Evolutionary conservation across 2,329 filamentous ascomycete genomes (phyloP).

Genomic region (Arthrobotrys entomopaga): DNA sequence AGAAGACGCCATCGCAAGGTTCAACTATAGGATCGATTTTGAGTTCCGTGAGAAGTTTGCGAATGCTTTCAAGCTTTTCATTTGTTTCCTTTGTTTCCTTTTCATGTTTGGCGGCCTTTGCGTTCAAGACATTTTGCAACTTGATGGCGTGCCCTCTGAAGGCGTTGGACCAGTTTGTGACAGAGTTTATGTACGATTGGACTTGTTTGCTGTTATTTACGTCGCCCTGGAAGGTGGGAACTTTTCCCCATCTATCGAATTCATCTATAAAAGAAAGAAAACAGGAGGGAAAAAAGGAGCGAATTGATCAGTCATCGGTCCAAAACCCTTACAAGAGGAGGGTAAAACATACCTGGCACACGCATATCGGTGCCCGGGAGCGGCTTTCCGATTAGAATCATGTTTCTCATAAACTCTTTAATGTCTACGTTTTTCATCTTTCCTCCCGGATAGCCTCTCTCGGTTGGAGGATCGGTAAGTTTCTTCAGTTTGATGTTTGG

Average conservation of each 20-base stretch:
- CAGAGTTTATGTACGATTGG: background rate
- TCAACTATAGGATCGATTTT: background rate
- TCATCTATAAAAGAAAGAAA: background rate
- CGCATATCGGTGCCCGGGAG: background rate
- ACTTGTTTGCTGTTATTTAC: background rate
- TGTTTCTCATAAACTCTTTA: slow-evolving; percentile 17
- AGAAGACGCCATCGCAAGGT: background rate
- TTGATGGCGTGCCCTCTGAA: background rate
- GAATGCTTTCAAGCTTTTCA: background rate
- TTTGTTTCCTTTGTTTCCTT: background rate
- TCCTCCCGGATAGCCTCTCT: background rate
- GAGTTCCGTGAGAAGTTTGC: background rate
- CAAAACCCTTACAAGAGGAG: background rate
- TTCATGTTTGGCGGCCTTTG: background rate
- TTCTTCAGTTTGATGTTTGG: slow-evolving; percentile 2
- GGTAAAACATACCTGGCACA: slow-evolving; percentile 17
- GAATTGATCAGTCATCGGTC: too few relatives aligned
- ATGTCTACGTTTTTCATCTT: slow-evolving; percentile 8
- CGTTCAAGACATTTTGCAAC: background rate
- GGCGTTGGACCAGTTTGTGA: background rate
- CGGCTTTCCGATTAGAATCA: slow-evolving; percentile 36
- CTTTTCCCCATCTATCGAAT: background rate
- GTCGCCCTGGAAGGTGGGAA: background rate
- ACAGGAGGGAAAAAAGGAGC: background rate
- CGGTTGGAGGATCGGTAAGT: slow-evolving; percentile 3